Evolutionary conservation across 768 basidiomycete genomes (phyloP).

Genomic region (Amanita polypyramis): DNA sequence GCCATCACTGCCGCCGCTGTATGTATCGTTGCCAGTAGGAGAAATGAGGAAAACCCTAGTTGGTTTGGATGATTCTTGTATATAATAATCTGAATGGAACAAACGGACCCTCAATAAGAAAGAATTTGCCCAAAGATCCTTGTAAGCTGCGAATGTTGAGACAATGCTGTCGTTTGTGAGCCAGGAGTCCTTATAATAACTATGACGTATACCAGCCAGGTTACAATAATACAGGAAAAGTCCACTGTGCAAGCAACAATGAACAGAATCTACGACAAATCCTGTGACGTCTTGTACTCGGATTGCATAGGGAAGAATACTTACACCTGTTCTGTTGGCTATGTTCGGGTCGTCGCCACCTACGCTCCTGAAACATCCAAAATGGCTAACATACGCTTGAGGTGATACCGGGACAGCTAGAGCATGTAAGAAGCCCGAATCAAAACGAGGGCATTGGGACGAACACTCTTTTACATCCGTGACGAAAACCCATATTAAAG

Average conservation of each 20-base stretch:
- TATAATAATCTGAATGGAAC: background rate
- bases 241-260: slow-evolving; percentile 14
- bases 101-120: slow-evolving; percentile 14
- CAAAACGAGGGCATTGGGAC: background rate
- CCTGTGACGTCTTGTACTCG: background rate
- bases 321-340: slow-evolving; percentile 1
- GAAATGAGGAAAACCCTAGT: background rate
- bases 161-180: slow-evolving; percentile 14
- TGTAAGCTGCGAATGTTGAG: slow-evolving; percentile 15
- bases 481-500: slow-evolving; percentile 16
- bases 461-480: slow-evolving; percentile 11
- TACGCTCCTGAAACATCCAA: slow-evolving; percentile 7
- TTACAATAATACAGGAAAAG: slow-evolving; percentile 12
- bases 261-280: slow-evolving; percentile 11
- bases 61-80: background rate
- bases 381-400: slow-evolving; percentile 2
- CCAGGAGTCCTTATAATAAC: background rate
- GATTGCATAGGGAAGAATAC: background rate
- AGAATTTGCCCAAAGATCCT: slow-evolving; percentile 14
- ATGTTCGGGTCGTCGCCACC: background rate
- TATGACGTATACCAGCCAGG: slow-evolving; percentile 11
- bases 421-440: background rate
- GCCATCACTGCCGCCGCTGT: slow-evolving; percentile 11
- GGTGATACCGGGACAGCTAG: background rate
- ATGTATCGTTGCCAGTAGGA: slow-evolving; percentile 12